phyloP scores from a whole-genome alignment of 192 early-diverging fungal species.

The Bifiguratus adelaidae region DNA sequence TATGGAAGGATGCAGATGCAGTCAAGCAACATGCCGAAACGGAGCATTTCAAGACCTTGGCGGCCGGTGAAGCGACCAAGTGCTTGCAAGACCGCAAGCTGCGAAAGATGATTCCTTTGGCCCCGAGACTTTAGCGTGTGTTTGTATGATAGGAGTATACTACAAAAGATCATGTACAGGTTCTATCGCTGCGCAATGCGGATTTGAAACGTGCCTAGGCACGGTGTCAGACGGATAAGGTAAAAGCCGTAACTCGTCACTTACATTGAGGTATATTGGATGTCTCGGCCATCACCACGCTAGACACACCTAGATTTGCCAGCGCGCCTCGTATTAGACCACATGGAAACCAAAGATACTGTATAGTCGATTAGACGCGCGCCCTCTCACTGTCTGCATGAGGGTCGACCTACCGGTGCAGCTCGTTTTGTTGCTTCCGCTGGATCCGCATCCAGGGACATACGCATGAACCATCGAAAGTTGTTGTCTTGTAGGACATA shows the following conservation, averaged over 20 bases:
- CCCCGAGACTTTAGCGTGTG: too few species aligned
- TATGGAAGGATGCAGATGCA: not conserved
- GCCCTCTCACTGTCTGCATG: not conserved
- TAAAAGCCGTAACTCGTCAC: not conserved
- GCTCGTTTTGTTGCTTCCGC: slow-evolving; percentile 70
- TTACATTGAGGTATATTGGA: slow-evolving; percentile 69
- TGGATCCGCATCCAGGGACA: slow-evolving; percentile 74
- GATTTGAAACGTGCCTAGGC: slow-evolving; percentile 61
- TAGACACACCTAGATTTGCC: slow-evolving; percentile 77
- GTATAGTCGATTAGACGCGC: not conserved
- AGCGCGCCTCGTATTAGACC: slow-evolving; percentile 93
- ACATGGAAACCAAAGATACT: slow-evolving; percentile 95
- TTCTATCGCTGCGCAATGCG: slow-evolving; percentile 46
- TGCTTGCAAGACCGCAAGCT: too few species aligned
- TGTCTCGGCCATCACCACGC: slow-evolving; percentile 84
- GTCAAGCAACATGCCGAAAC: not conserved
- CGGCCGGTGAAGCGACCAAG: too few species aligned
- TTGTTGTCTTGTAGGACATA: slow-evolving; percentile 97
- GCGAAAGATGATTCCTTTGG: too few species aligned
- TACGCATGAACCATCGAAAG: slow-evolving; percentile 90
- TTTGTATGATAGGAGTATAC: too few species aligned
- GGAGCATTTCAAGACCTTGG: not conserved
- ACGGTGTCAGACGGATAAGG: not conserved
- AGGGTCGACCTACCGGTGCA: slow-evolving; percentile 45
- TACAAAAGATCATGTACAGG: too few species aligned